Conservation (phyloP, 495 filamentous ascomycete genomes). For the Neurospora africana region DNA sequence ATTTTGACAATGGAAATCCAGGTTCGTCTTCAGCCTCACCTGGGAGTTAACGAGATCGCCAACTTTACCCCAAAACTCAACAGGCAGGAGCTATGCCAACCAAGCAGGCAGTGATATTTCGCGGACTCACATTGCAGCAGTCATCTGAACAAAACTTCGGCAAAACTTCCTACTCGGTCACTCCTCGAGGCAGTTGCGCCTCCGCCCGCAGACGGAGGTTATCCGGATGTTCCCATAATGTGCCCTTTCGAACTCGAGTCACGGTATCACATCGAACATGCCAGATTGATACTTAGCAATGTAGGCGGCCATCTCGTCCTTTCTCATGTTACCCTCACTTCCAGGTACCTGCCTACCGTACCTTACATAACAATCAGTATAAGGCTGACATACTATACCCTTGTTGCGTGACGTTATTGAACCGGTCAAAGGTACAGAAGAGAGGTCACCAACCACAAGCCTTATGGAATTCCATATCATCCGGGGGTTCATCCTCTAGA, state of each 20-base stretch:
- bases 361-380: not conserved
- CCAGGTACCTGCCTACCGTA: not conserved
- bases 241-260: not conserved
- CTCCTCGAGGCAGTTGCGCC: not conserved
- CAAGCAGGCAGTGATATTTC: not conserved
- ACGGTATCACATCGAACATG: not conserved
- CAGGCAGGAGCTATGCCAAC: not conserved
- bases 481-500: not conserved
- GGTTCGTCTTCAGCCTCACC: not conserved
- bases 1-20: not conserved
- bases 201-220: not conserved
- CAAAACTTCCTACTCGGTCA: not conserved
- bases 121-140: not conserved
- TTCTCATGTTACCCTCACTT: not conserved
- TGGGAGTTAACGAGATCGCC: not conserved
- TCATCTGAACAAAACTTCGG: not conserved
- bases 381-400: not conserved
- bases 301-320: not conserved
- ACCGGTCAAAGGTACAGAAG: not conserved
- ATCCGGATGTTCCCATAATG: not conserved
- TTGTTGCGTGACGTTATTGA: not conserved
- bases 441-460: not conserved
- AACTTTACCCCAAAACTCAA: not conserved
- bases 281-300: not conserved
- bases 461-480: not conserved